Evolutionary conservation across 176 grass and related monocot genomes (phyloP).

Genomic region (Dactylis glomerata): DNA sequence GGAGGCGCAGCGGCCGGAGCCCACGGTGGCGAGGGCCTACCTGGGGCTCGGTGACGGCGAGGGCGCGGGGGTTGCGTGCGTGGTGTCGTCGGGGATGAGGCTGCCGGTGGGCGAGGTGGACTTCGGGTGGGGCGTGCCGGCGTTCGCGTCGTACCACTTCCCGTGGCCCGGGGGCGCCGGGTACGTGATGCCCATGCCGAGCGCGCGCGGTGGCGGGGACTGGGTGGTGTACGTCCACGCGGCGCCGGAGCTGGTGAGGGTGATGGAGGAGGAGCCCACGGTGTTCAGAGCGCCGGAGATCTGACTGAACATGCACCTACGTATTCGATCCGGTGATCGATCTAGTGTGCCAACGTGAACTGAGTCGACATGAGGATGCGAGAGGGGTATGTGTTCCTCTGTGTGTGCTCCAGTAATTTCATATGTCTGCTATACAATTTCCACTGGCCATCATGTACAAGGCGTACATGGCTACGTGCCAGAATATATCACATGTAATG

Average conservation of each 20-base stretch:
- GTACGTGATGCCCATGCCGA: conserved; percentile 79
- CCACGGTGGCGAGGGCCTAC: conserved; percentile 42
- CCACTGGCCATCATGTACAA: background rate
- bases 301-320: background rate
- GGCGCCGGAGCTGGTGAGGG: conserved; percentile 41
- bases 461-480: background rate
- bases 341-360: background rate
- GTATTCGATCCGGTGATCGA: conserved; percentile 19
- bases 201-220: conserved; percentile 44
- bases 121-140: conserved; percentile 64
- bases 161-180: conserved; percentile 54
- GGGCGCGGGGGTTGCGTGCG: conserved; percentile 16
- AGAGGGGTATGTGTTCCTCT: too few species aligned
- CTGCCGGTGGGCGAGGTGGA: conserved; percentile 49
- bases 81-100: conserved; percentile 55
- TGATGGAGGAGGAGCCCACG: conserved; percentile 58
- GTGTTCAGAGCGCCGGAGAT: conserved; percentile 43
- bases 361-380: background rate
- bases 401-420: background rate
- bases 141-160: conserved; percentile 73
- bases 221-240: conserved; percentile 70
- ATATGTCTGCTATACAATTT: background rate
- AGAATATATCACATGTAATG: background rate
- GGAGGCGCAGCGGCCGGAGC: conserved; percentile 46
- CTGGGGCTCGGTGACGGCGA: conserved; percentile 8